Evolutionary conservation across 176 grass and related monocot species (phyloP).

Genomic region (Aechmea fasciata): DNA sequence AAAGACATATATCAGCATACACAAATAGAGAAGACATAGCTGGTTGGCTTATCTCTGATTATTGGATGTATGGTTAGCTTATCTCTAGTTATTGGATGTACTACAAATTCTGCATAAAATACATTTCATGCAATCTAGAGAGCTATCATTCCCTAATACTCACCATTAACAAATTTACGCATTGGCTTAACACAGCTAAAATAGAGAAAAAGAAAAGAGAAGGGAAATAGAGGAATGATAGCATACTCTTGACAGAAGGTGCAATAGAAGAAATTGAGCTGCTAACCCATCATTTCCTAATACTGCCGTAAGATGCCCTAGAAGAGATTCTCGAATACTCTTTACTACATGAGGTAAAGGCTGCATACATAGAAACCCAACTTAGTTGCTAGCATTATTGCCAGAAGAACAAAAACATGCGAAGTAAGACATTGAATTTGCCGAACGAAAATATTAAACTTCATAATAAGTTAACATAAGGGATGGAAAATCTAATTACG

Average conservation of each 20-base stretch:
- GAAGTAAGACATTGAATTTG: not conserved
- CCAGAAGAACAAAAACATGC: not conserved
- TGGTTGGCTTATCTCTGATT: no score
- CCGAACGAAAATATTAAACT: not conserved
- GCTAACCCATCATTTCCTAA: constrained; percentile 72
- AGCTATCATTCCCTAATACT: no score
- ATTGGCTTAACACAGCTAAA: not conserved
- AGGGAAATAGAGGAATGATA: not conserved
- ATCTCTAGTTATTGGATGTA: no score
- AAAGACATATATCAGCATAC: not conserved
- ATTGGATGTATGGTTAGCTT: no score
- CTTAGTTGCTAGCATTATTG: not conserved
- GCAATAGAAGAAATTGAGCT: constrained; percentile 72
- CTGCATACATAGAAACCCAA: constrained; percentile 31
- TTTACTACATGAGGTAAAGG: constrained; percentile 49
- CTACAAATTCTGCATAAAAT: no score
- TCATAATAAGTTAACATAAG: not conserved
- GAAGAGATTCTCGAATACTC: constrained; percentile 61
- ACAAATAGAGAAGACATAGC: not conserved
- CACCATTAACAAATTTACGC: not conserved
- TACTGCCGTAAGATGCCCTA: constrained; percentile 47
- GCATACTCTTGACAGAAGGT: constrained; percentile 85
- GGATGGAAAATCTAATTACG: not conserved
- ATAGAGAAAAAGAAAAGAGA: not conserved
- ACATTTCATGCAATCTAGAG: no score